Evolutionary conservation across 257 asterid species (phyloP).

Genomic region (Fraxinus pennsylvanica): DNA sequence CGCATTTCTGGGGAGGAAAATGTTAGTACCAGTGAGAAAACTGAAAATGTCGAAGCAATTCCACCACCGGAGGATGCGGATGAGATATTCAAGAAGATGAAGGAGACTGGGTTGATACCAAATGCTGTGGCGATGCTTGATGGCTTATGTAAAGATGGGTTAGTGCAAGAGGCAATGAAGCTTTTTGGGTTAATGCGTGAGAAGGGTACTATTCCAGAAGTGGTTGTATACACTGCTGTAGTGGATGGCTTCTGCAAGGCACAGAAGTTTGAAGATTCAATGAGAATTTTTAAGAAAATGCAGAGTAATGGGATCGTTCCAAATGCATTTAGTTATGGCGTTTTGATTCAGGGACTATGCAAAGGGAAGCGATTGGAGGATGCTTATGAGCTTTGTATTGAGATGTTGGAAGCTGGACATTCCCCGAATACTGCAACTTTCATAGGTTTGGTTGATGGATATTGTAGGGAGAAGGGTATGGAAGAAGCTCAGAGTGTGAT

Average conservation of each 20-base stretch:
- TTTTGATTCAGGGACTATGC: slow-evolving; percentile 58
- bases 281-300: slow-evolving; percentile 74
- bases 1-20: slow-evolving; percentile 20
- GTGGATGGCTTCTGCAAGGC: slow-evolving; percentile 85
- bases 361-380: slow-evolving; percentile 64
- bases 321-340: slow-evolving; percentile 60
- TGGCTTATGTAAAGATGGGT: slow-evolving; percentile 86
- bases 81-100: slow-evolving; percentile 85
- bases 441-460: slow-evolving; percentile 60
- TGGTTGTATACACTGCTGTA: slow-evolving; percentile 84
- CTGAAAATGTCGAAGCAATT: too few species aligned
- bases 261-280: slow-evolving; percentile 69
- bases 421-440: slow-evolving; percentile 66
- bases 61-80: slow-evolving; percentile 51
- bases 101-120: slow-evolving; percentile 85
- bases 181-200: slow-evolving; percentile 83
- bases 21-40: not conserved
- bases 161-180: slow-evolving; percentile 84
- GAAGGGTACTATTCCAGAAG: slow-evolving; percentile 81
- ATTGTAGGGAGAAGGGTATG: slow-evolving; percentile 62
- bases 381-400: slow-evolving; percentile 51
- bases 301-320: slow-evolving; percentile 63
- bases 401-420: slow-evolving; percentile 75
- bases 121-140: slow-evolving; percentile 96
- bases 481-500: slow-evolving; percentile 67